Evolutionary conservation across 129 eudicot genomes (phyloP).

Genomic region (Silybum marianum): DNA sequence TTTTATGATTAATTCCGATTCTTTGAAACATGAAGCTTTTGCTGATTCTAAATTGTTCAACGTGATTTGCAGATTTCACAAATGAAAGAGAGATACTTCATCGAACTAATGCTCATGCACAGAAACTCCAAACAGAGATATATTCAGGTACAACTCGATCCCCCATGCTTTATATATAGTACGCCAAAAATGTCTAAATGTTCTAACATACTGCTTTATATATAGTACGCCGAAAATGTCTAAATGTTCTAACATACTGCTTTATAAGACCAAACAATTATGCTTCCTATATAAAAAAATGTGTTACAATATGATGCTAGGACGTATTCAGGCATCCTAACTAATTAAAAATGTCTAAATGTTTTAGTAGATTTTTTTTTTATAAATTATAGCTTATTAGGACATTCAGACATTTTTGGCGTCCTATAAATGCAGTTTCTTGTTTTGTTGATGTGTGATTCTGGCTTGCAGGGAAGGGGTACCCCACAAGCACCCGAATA

Average conservation of each 20-base stretch:
- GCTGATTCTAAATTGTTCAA: slow-evolving; percentile 5
- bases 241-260: not conserved
- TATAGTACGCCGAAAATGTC: not conserved
- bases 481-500: not conserved
- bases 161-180: not conserved
- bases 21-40: not conserved
- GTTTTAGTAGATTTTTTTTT: not conserved
- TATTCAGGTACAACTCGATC: slow-evolving; percentile 18
- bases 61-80: slow-evolving; percentile 20
- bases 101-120: not conserved
- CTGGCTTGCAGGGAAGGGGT: slow-evolving; percentile 23
- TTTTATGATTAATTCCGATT: not conserved
- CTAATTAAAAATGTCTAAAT: not conserved
- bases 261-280: too few species aligned
- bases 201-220: not conserved
- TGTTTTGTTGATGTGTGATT: not conserved
- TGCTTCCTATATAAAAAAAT: not conserved
- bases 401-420: not conserved
- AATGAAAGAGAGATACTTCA: slow-evolving; percentile 7
- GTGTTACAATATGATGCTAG: not conserved
- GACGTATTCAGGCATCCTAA: not conserved
- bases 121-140: not conserved
- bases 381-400: not conserved
- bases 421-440: not conserved
- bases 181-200: not conserved